These are phyloP conservation scores for Exophiala spinifera DNA, from an alignment of 2,329 filamentous ascomycete genomes.

Conservation along the genomic window DNA sequence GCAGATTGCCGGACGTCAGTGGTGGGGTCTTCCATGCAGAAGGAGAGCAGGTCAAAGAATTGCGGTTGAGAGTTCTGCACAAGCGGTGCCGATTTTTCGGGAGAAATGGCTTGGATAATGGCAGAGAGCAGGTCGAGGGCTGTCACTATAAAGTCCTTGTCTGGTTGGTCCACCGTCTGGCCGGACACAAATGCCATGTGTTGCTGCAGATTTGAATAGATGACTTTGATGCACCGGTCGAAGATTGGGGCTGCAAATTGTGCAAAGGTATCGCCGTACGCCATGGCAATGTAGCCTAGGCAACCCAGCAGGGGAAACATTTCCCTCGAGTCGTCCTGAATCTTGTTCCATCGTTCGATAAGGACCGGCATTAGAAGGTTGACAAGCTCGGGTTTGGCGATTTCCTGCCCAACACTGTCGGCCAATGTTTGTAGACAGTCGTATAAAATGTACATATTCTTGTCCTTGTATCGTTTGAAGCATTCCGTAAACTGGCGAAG, in stretches of 20 bases:
- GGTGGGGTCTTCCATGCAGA: constrained; percentile 87
- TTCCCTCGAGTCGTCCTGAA: constrained; percentile 85
- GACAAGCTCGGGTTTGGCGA: constrained; percentile 78
- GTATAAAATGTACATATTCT: constrained; percentile 98
- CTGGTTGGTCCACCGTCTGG: constrained; percentile 68
- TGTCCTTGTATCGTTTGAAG: constrained; percentile 94
- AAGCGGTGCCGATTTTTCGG: constrained; percentile 69
- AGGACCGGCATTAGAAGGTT: constrained; percentile 88
- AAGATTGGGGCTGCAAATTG: constrained; percentile 87
- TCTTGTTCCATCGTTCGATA: constrained; percentile 80
- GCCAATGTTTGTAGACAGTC: constrained; percentile 97
- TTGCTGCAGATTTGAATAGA: constrained; percentile 86
- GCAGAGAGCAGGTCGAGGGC: constrained; percentile 90
- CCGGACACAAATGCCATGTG: constrained; percentile 68
- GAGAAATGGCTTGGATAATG: constrained; percentile 83
- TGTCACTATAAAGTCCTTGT: constrained; percentile 96
- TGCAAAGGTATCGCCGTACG: constrained; percentile 76
- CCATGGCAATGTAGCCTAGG: constrained; percentile 86
- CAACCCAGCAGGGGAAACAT: constrained; percentile 95
- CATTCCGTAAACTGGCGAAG: constrained; percentile 88
- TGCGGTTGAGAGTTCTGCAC: constrained; percentile 72
- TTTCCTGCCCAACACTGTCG: constrained; percentile 77
- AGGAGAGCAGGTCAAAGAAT: constrained; percentile 85
- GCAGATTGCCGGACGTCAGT: constrained; percentile 95
- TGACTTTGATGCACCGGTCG: constrained; percentile 80